phyloP scores from a whole-genome alignment of 1,284 basidiomycete genomes.

The Inonotus obliquus region DNA sequence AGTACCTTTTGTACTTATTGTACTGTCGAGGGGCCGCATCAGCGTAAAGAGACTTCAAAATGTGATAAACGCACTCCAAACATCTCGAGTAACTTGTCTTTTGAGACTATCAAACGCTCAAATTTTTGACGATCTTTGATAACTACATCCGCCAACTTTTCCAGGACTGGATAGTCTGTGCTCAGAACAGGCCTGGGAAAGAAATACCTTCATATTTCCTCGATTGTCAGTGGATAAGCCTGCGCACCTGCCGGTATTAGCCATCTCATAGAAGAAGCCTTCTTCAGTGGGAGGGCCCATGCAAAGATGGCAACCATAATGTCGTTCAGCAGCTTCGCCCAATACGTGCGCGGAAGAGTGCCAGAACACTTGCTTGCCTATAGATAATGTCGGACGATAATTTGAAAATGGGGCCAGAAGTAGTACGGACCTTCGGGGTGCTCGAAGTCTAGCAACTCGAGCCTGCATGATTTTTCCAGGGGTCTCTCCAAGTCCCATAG shows the following conservation, averaged over 20 bases:
- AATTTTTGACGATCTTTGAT: conserved; percentile 98
- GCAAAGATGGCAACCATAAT: conserved; percentile 97
- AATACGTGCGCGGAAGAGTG: conserved; percentile 98
- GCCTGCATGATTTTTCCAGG: conserved; percentile 75
- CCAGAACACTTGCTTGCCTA: conserved; percentile 95
- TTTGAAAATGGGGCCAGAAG: background rate
- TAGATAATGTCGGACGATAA: conserved; percentile 6
- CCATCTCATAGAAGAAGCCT: conserved; percentile 99
- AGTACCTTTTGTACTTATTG: conserved; percentile 98
- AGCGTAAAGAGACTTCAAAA: background rate
- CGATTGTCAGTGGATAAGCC: background rate
- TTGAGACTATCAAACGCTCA: conserved; percentile 89
- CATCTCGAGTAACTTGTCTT: conserved; percentile 95
- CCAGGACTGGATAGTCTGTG: conserved; percentile 85
- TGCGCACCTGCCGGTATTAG: conserved; percentile 60
- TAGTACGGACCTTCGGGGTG: conserved; percentile 74
- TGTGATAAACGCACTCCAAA: conserved; percentile 63
- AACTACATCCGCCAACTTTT: conserved; percentile 83
- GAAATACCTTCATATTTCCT: conserved; percentile 2
- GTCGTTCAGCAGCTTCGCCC: conserved; percentile 95
- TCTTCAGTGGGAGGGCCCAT: conserved; percentile 97
- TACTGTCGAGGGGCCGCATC: conserved; percentile 58
- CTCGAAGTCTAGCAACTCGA: conserved; percentile 93
- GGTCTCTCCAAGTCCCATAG: conserved; percentile 97
- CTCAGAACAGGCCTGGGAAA: conserved; percentile 60